These are phyloP conservation scores for Aspergillus avenaceus DNA, from an alignment of 495 filamentous ascomycete species.

Conservation along the genomic window DNA sequence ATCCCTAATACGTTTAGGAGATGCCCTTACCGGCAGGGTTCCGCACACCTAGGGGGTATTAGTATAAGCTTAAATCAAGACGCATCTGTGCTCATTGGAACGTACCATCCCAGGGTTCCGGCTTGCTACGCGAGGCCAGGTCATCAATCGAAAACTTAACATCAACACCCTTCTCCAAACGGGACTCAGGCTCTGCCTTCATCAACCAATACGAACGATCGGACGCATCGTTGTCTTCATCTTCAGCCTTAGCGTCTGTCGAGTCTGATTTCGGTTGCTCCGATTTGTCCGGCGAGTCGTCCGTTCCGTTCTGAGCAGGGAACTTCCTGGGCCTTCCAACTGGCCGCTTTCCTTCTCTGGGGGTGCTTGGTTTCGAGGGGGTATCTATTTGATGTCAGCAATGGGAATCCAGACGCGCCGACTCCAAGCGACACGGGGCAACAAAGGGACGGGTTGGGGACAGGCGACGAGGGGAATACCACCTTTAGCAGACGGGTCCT, in stretches of 20 bases:
- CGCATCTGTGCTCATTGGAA: neutral
- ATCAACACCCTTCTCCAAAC: conserved; percentile 79
- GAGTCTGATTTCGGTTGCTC: conserved; percentile 11
- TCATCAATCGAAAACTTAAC: conserved; percentile 96
- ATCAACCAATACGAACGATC: conserved; percentile 75
- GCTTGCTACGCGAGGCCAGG: conserved; percentile 59
- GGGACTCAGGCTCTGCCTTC: conserved; percentile 90
- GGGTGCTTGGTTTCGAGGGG: conserved; percentile 15
- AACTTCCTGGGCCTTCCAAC: conserved; percentile 15
- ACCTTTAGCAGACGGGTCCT: conserved; percentile 19
- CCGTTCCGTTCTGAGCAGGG: conserved; percentile 7
- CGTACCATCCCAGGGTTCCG: conserved; percentile 86
- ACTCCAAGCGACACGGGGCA: neutral
- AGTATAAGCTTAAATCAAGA: conserved; percentile 7
- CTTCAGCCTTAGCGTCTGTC: conserved; percentile 6
- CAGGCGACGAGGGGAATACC: neutral
- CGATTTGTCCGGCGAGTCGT: conserved; percentile 4
- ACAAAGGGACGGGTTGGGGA: neutral
- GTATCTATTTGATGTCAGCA: conserved; percentile 8
- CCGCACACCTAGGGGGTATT: conserved; percentile 46
- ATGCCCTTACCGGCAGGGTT: conserved; percentile 47
- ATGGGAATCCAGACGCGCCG: neutral
- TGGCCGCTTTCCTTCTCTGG: conserved; percentile 18
- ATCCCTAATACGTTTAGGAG: neutral
- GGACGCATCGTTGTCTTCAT: conserved; percentile 11